Evolutionary conservation across 2,329 filamentous ascomycete genomes (phyloP).

Genomic region (Blumeriella jaapii): DNA sequence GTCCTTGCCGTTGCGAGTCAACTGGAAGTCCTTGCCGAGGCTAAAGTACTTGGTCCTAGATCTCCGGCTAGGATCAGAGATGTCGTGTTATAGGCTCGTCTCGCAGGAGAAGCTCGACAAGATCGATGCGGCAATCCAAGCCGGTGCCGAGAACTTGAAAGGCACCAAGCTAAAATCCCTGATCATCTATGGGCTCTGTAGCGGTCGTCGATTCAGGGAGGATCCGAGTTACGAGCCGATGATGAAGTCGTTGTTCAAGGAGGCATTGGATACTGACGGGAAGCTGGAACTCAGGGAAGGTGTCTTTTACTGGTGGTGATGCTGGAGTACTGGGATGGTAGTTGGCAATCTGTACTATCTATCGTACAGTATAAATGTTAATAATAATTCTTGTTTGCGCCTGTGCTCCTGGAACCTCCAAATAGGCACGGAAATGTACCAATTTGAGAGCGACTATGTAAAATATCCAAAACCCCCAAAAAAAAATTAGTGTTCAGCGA

Average conservation of each 20-base stretch:
- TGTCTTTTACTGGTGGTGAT: too few relatives aligned
- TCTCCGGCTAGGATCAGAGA: conserved; percentile 2
- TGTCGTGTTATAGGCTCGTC: too few relatives aligned
- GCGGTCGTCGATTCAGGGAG: neutral
- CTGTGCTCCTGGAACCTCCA: too few relatives aligned
- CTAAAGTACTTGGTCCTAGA: conserved; percentile 9
- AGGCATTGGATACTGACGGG: conserved; percentile 1
- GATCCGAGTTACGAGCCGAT: neutral
- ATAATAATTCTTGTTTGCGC: too few relatives aligned
- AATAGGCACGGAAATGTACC: too few relatives aligned
- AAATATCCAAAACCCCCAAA: too few relatives aligned
- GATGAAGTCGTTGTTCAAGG: conserved; percentile 4
- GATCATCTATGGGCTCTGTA: conserved; percentile 7
- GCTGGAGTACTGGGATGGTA: too few relatives aligned
- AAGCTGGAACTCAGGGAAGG: neutral
- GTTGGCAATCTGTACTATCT: too few relatives aligned
- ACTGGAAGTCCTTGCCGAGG: conserved; percentile 6
- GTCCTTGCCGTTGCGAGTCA: conserved; percentile 9
- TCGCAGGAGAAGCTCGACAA: too few relatives aligned
- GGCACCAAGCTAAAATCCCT: conserved; percentile 7
- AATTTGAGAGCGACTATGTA: too few relatives aligned
- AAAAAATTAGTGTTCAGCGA: too few relatives aligned
- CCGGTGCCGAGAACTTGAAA: conserved; percentile 5
- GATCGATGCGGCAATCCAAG: neutral
- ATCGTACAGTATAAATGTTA: too few relatives aligned